Conservation (phyloP, 2,329 filamentous ascomycete genomes). For the Lecanicillium sp. region DNA sequence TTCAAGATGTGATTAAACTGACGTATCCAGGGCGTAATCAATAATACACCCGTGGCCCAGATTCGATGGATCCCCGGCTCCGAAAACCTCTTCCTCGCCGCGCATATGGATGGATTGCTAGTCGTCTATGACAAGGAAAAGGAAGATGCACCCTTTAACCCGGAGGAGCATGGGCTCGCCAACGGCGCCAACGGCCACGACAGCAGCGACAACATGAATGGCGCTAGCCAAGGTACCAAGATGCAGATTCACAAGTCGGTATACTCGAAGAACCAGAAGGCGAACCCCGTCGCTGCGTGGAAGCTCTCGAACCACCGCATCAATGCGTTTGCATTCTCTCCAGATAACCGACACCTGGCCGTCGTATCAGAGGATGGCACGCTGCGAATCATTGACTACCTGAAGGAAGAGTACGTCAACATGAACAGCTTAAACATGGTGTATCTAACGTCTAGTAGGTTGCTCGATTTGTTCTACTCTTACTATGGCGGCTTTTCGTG, state of each 20-base stretch:
- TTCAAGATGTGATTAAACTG: not conserved
- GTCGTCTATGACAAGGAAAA: constrained; percentile 98
- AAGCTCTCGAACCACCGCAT: constrained; percentile 86
- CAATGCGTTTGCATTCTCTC: constrained; percentile 87
- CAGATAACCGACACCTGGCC: constrained; percentile 78
- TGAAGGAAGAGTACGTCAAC: constrained; percentile 69
- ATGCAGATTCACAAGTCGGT: constrained; percentile 84
- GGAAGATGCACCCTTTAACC: constrained; percentile 72
- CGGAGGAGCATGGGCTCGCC: constrained; percentile 49
- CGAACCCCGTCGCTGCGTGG: constrained; percentile 88
- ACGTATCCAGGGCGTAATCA: constrained; percentile 66
- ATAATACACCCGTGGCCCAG: constrained; percentile 73
- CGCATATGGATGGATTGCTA: constrained; percentile 83
- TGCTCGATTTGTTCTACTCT: constrained; percentile 79
- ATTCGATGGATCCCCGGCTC: constrained; percentile 93
- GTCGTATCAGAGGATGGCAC: constrained; percentile 89
- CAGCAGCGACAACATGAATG: constrained; percentile 28
- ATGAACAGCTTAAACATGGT: too few species aligned
- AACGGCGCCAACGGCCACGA: constrained; percentile 59
- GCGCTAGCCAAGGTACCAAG: constrained; percentile 27
- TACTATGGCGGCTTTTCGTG: constrained; percentile 93
- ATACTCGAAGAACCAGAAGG: constrained; percentile 86
- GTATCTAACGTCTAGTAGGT: constrained; percentile 37
- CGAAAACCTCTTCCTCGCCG: constrained; percentile 85
- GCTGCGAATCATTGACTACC: constrained; percentile 82